Evolutionary conservation across 805 yeast genomes (phyloP).

Genomic region (Starmerella gropengiesseri): DNA sequence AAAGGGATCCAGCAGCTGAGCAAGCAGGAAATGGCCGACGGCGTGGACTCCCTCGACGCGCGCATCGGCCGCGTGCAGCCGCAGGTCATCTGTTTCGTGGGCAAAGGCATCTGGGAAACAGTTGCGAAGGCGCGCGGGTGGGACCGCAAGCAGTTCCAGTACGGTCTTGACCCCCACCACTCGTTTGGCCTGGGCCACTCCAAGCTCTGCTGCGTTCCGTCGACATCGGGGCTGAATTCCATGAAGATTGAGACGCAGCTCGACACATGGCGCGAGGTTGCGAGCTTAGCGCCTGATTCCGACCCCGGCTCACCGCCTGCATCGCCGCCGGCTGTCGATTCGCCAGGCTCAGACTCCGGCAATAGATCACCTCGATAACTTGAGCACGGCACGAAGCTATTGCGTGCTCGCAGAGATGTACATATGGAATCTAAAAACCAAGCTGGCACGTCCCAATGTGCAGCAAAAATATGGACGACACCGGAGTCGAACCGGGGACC

Average conservation of each 20-base stretch:
- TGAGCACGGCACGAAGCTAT: too few species aligned
- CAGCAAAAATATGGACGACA: constrained; percentile 21
- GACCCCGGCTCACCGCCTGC: too few species aligned
- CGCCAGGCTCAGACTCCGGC: too few species aligned
- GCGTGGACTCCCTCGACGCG: constrained; percentile 42
- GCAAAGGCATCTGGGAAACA: constrained; percentile 66
- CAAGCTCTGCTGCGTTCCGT: constrained; percentile 51
- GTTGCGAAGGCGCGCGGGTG: constrained; percentile 34
- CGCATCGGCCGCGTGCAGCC: constrained; percentile 37
- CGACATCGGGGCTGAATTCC: constrained; percentile 60
- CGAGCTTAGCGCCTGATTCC: not conserved
- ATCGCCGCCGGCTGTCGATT: too few species aligned
- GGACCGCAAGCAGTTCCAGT: constrained; percentile 34
- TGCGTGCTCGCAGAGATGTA: too few species aligned
- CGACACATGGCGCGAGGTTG: constrained; percentile 39
- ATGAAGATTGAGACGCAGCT: constrained; percentile 39
- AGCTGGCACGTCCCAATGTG: too few species aligned
- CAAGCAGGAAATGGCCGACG: constrained; percentile 41
- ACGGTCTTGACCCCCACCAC: constrained; percentile 39
- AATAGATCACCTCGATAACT: too few species aligned
- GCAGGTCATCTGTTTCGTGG: constrained; percentile 45
- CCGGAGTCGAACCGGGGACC: constrained; percentile 25
- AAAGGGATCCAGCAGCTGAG: constrained; percentile 45
- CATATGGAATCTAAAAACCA: too few species aligned
- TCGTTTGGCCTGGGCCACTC: constrained; percentile 24